Base-by-base conservation (phyloP, 352 stramenopile genomes). In the Pythium sp. region DNA sequence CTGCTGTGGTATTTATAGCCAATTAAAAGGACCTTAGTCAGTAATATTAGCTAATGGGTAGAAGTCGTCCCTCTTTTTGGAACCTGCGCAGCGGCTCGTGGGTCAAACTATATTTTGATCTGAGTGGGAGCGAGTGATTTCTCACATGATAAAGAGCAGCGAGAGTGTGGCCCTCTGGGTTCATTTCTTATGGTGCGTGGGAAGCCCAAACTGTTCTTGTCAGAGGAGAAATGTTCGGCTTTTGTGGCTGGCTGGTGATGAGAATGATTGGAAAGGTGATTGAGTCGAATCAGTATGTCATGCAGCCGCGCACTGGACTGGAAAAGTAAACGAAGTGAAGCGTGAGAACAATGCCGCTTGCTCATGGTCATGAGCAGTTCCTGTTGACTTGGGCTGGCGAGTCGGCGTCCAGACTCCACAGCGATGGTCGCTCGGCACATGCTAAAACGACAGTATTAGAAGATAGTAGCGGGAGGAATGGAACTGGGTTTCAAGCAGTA, bases 121-220 rank as follows among this genome's bases (percentile, higher is more conserved):
- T 20, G 56, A 38, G 20, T 47, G 56, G 56, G 20, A 61, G 38
- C 55, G 56, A 62, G 15, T 62, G 56, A 32, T 49, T 62, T 62
- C 30, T 47, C 8, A 24, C 32, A 12, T 61, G 32, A 41, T 46
- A 26, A 60, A 28, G 6, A 36, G 20, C 28, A 12, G 22, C n/a
- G n/a, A n/a, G n/a, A n/a, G n/a, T n/a, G 12, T 46, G 38, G 38
- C 38, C 28, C 54, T 59, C 54, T 49, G 56, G 56, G 56, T 62
- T 62, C 56, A 62, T 49, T 62, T 43, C 43, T 32, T 30, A 11
- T 58, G 53, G 53, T 18, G 53, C 9, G n/a, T 22, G 41, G 41
- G 15, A 49, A 49, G 41, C 41, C 7, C 18, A 22, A 18, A 22
- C 43, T 22, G 41, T 6, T 9, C 5, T 7, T 7, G n/a, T n/a